phyloP scores from a whole-genome alignment of 176 grass and related monocot genomes.

The Triticum dicoccoides region DNA sequence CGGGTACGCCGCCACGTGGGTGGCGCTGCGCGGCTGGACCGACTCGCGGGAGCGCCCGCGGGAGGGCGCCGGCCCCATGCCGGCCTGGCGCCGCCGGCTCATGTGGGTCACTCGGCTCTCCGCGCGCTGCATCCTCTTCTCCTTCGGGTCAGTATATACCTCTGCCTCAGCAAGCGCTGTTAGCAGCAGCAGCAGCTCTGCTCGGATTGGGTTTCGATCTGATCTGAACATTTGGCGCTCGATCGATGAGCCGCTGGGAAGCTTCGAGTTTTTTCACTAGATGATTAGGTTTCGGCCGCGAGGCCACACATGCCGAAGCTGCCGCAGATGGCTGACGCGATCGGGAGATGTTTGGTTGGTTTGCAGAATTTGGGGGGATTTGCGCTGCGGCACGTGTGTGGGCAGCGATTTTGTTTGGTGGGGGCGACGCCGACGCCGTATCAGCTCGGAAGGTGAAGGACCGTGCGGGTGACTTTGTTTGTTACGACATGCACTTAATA shows the following conservation, averaged over 20 bases:
- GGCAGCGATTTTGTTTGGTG: constrained; percentile 22
- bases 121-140: constrained; percentile 87
- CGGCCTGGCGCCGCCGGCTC: constrained; percentile 62
- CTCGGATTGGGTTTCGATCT: constrained; percentile 3
- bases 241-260: background rate
- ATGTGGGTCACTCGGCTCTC: constrained; percentile 98
- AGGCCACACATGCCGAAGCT: background rate
- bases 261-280: background rate
- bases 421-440: constrained; percentile 8
- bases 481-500: background rate
- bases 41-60: constrained; percentile 29
- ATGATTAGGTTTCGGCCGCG: constrained; percentile 24
- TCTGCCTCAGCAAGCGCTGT: background rate
- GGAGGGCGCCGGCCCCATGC: constrained; percentile 52
- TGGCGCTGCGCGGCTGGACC: constrained; percentile 73
- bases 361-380: constrained; percentile 6
- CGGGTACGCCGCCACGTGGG: constrained; percentile 67
- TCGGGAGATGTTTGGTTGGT: constrained; percentile 6
- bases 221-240: background rate
- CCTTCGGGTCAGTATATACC: constrained; percentile 70
- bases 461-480: constrained; percentile 1
- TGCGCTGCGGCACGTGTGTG: constrained; percentile 38
- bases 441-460: constrained; percentile 20
- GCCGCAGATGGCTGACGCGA: background rate
- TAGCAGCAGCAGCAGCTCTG: background rate